Conservation (phyloP, 352 stramenopile genomes). For the Phytophthora sp. region DNA sequence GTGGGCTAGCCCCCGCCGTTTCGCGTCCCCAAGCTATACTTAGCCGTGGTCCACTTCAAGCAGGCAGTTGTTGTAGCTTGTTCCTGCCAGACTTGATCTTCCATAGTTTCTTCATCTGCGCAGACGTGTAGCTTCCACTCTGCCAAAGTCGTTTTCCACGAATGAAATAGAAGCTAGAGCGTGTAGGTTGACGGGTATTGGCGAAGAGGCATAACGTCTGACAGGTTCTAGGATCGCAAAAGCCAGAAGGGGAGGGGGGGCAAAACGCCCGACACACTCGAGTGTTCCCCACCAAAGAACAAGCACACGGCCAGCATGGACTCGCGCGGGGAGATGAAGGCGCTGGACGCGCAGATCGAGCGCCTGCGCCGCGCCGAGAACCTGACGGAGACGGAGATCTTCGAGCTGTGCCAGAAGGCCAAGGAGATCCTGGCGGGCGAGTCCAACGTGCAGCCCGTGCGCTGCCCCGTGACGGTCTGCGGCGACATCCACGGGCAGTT, state of each 20-base stretch:
- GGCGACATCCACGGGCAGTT: slow-evolving; percentile 92
- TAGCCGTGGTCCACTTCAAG: too few relatives aligned
- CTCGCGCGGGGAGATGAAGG: slow-evolving; percentile 85
- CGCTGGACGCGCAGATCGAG: slow-evolving; percentile 87
- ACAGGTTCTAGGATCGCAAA: slow-evolving; percentile 12
- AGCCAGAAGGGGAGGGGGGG: slow-evolving; percentile 15
- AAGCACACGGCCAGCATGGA: slow-evolving; percentile 17
- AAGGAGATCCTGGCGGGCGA: slow-evolving; percentile 89
- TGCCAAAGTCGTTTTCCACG: too few relatives aligned
- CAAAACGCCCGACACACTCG: not conserved
- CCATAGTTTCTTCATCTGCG: too few relatives aligned
- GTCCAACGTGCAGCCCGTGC: slow-evolving; percentile 88
- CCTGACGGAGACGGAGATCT: slow-evolving; percentile 90
- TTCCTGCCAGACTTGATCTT: too few relatives aligned
- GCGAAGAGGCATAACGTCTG: too few relatives aligned
- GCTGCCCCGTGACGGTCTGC: slow-evolving; percentile 87
- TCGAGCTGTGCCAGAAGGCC: slow-evolving; percentile 88
- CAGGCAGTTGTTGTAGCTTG: too few relatives aligned
- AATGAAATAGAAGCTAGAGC: too few relatives aligned
- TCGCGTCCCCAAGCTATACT: too few relatives aligned
- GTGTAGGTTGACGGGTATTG: too few relatives aligned
- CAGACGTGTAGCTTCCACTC: too few relatives aligned
- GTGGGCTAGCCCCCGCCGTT: too few relatives aligned
- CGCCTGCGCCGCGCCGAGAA: slow-evolving; percentile 87
- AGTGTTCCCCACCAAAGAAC: slow-evolving; percentile 29